Percentiles rank a stretch among this genome's conserved stretches.
phyloP scores from a whole-genome alignment of 1,139 yeast species.

The Spencermartinsiella ligniputridi region DNA sequence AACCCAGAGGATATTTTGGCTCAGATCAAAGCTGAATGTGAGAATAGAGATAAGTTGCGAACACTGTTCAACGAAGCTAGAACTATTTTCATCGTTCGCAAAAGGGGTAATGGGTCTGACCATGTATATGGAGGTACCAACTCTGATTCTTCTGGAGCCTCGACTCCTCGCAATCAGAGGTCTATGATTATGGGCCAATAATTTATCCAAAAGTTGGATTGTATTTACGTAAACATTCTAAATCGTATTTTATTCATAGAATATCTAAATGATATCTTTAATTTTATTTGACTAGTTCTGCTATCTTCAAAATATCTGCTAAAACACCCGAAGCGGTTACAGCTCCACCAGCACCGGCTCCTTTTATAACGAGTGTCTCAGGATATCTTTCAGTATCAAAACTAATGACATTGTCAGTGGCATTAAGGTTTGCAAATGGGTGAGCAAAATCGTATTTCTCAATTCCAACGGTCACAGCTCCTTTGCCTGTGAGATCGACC shows the following conservation, averaged over 20 bases:
- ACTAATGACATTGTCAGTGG: slow-evolving; percentile 92
- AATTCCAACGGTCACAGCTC: slow-evolving; percentile 74
- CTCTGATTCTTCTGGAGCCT: slow-evolving; percentile 7
- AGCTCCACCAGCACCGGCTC: slow-evolving; percentile 98
- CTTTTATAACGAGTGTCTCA: slow-evolving; percentile 91
- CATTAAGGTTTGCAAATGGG: slow-evolving; percentile 93
- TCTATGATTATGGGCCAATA: slow-evolving; percentile 17
- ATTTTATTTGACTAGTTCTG: slow-evolving; percentile 74
- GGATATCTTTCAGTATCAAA: slow-evolving; percentile 87
- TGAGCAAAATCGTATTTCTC: slow-evolving; percentile 76
- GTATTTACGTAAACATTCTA: no score
- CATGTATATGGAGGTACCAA: slow-evolving; percentile 8
- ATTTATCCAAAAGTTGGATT: no score
- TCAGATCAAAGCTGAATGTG: slow-evolving; percentile 61
- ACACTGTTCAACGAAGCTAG: slow-evolving; percentile 51
- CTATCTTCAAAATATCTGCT: slow-evolving; percentile 86
- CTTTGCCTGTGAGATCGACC: slow-evolving; percentile 60
- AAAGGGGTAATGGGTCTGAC: slow-evolving; percentile 6
- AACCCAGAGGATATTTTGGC: slow-evolving; percentile 64
- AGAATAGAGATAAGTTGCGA: slow-evolving; percentile 44
- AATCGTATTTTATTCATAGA: no score
- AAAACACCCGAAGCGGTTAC: slow-evolving; percentile 98
- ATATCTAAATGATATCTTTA: not conserved
- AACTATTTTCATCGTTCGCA: slow-evolving; percentile 12
- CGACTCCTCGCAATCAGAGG: slow-evolving; percentile 8